Evolutionary conservation across 1,284 basidiomycete genomes (phyloP).

Genomic region (Austropuccinia psidii): DNA sequence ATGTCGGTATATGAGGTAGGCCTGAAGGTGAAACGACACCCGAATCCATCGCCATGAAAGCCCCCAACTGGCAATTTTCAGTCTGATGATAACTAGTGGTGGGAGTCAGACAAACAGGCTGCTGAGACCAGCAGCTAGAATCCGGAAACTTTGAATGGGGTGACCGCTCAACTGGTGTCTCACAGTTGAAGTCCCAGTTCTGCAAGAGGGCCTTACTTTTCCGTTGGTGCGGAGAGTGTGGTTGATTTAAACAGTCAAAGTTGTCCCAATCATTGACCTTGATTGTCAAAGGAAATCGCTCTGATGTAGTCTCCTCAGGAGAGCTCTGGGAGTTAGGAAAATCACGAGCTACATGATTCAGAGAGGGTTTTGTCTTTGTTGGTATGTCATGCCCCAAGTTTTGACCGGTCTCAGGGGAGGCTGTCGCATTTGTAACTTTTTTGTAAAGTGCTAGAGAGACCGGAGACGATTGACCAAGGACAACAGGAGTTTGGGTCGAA

Average conservation of each 20-base stretch:
- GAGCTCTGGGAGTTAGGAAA: not conserved
- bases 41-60: conserved; percentile 6
- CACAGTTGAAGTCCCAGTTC: conserved; percentile 23
- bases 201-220: not conserved
- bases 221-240: not conserved
- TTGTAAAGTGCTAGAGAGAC: not conserved
- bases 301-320: not conserved
- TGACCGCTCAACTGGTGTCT: not conserved
- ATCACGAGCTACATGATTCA: not conserved
- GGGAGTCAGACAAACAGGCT: not conserved
- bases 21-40: not conserved
- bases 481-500: not conserved
- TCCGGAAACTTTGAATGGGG: not conserved
- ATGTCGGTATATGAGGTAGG: no score
- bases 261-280: not conserved
- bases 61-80: not conserved
- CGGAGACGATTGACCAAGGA: not conserved
- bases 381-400: not conserved
- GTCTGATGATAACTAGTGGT: not conserved
- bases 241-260: not conserved
- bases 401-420: not conserved
- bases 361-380: not conserved
- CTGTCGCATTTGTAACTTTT: not conserved
- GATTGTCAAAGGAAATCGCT: not conserved
- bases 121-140: not conserved